These are phyloP conservation scores for Fusarium phyllophilum DNA, from an alignment of 2,329 filamentous ascomycete genomes.

Conservation along the genomic window DNA sequence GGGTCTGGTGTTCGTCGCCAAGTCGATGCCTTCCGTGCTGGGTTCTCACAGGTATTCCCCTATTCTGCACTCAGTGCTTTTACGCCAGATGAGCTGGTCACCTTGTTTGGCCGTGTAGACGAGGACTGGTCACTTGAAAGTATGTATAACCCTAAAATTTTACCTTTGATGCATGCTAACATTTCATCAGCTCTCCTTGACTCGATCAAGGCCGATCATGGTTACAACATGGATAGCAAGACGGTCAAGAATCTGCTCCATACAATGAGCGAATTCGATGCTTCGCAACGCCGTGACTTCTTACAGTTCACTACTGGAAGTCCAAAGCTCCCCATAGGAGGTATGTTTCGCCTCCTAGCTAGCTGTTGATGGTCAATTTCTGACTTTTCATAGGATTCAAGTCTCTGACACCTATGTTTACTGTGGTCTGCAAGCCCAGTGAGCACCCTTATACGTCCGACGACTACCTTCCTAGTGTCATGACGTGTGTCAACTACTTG, in stretches of 20 bases:
- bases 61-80: slow-evolving; percentile 93
- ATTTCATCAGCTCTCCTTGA: slow-evolving; percentile 82
- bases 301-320: slow-evolving; percentile 98
- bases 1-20: slow-evolving; percentile 89
- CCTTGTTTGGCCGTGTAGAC: slow-evolving; percentile 90
- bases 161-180: not conserved
- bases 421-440: slow-evolving; percentile 98
- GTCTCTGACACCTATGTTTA: slow-evolving; percentile 96
- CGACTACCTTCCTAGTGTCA: slow-evolving; percentile 98
- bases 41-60: slow-evolving; percentile 96
- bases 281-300: slow-evolving; percentile 85
- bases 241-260: slow-evolving; percentile 94
- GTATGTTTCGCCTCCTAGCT: slow-evolving; percentile 62
- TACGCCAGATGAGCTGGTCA: slow-evolving; percentile 93
- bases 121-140: slow-evolving; percentile 99
- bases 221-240: slow-evolving; percentile 98
- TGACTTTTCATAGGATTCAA: slow-evolving; percentile 78
- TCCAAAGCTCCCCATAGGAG: slow-evolving; percentile 96
- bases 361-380: not conserved
- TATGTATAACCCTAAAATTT: slow-evolving; percentile 59
- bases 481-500: slow-evolving; percentile 99
- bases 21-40: slow-evolving; percentile 87
- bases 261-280: slow-evolving; percentile 87
- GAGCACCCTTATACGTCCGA: slow-evolving; percentile 93
- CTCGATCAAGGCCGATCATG: slow-evolving; percentile 98